Evolutionary conservation across 148 eudicot genomes (phyloP), one percentile per base, ranked within the genome.

Genomic region (Agrostemma githago): DNA sequence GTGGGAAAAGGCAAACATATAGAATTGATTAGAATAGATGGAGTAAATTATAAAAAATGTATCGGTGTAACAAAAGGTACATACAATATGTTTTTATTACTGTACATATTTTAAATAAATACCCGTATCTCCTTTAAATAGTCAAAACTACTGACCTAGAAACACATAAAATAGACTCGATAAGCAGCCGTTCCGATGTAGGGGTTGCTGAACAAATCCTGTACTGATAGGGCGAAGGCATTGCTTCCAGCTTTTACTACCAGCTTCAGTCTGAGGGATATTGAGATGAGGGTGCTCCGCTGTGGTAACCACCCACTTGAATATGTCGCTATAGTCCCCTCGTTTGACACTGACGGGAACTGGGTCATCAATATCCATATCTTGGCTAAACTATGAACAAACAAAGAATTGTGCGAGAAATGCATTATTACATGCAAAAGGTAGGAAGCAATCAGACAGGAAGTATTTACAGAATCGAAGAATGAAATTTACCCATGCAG

Each of bases 321-420:
- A n/a, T n/a, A n/a, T 82, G 85, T n/a, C n/a, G n/a, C n/a, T n/a
- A n/a, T n/a, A n/a, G n/a, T n/a, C n/a, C n/a, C n/a, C n/a, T n/a
- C n/a, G 74, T 78, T 79, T 89, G 26, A 88, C 70, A 81, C 98
- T 91, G 65, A 94, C 78, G 54, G 98, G 96, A 71, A 94, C 87
- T 68, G 96, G 97, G 76, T 96, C 90, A 79, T 91, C 93, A 82
- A 88, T 87, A 56, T 96, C 98, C 93, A 94, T 84, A 78, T 94
- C 93, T 79, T 94, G 97, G 81, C 93, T 91, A 20, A 89, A 90
- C 98, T 94, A 81, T 34, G 68, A 19, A 71, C 26, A 42, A 51
- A 46, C 20, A 66, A n/a, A n/a, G n/a, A n/a, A n/a, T n/a, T n/a
- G n/a, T n/a, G n/a, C n/a, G n/a, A n/a, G n/a, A n/a, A n/a, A n/a